Base-by-base conservation (phyloP, 345 rosid species). In the Eucalyptus tenuipes region DNA sequence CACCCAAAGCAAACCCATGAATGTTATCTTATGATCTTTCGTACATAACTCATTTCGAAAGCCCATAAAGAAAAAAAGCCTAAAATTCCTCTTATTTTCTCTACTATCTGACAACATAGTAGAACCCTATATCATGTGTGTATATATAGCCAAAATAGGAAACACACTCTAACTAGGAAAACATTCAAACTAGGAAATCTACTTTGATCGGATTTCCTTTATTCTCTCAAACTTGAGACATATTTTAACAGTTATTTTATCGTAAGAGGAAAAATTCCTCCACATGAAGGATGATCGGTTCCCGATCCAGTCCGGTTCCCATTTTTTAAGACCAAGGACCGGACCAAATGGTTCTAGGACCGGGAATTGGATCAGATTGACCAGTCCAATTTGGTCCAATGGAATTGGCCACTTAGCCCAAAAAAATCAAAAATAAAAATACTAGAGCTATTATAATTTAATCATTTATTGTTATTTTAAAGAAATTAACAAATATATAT, bases 281-380 rank as follows among this genome's bases (percentile, higher is more conserved):
- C 47, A 75, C 14, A 40, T 40, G 40, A 22, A 52, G 0, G 2
- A 20, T 0, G 57, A 52, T 52, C 20, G 57, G 10, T 52, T 52
- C 57, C 0, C 57, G 10, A 52, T 52, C 25, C 2, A 2, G 5
- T 52, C 5, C 25, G 0, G 1, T 52, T 20, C 25, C 5, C 25
- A 52, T 52, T 52, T 52, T 50, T 20, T 7, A 18, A 0, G 57
- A 52, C 10, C 0, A 0, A 10, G 57, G 57, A 2, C 0, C 0
- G 0, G 2, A 52, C 57, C 57, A 20, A 52, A 52, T 4, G 10
- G 2, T 52, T 5, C 57, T 52, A 52, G 24, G 57, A 20, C 57
- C 2, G 8, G 1, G 24, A 52, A 52, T 2, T 0, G 2, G 2
- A 52, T 52, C 0, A 0, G 2, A 52, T 2, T 4, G 1, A 52